These are phyloP conservation scores for Tylopilus cervinicoccineus DNA, from an alignment of 768 basidiomycete species.

Conservation along the genomic window DNA sequence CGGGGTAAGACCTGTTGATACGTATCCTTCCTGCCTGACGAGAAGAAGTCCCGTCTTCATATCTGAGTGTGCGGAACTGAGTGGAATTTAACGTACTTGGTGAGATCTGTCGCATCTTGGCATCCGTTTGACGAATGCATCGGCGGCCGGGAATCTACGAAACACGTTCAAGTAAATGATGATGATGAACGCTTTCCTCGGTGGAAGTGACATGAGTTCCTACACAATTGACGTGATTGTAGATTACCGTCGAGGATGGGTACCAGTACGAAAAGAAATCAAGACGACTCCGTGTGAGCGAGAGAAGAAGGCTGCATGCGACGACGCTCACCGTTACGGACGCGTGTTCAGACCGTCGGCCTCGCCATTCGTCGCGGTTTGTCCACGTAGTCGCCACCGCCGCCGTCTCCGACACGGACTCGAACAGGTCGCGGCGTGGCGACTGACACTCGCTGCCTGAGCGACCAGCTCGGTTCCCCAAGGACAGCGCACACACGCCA, in stretches of 20 bases:
- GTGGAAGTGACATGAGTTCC: slow-evolving; percentile 41
- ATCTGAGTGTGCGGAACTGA: background rate
- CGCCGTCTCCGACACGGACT: background rate
- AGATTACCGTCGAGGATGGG: background rate
- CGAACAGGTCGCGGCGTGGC: background rate
- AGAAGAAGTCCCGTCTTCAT: background rate
- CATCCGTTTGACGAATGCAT: background rate
- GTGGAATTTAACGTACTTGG: slow-evolving; percentile 25
- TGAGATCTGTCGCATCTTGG: slow-evolving; percentile 44
- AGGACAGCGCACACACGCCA: slow-evolving; percentile 1
- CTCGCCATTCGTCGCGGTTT: background rate
- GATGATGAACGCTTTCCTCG: slow-evolving; percentile 28
- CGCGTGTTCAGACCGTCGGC: background rate
- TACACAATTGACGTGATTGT: slow-evolving; percentile 23
- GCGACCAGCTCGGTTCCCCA: background rate
- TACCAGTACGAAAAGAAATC: slow-evolving; percentile 1
- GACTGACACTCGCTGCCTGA: background rate
- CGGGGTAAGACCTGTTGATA: slow-evolving; percentile 1
- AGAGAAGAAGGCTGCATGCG: background rate
- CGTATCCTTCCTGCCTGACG: slow-evolving; percentile 1
- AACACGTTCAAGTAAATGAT: slow-evolving; percentile 34
- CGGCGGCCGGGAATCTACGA: slow-evolving; percentile 20
- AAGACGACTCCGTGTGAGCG: slow-evolving; percentile 9
- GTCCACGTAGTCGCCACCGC: slow-evolving; percentile 15
- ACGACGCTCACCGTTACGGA: background rate